phyloP scores from a whole-genome alignment of 805 yeast genomes.

The Yamadazyma endophytica region DNA sequence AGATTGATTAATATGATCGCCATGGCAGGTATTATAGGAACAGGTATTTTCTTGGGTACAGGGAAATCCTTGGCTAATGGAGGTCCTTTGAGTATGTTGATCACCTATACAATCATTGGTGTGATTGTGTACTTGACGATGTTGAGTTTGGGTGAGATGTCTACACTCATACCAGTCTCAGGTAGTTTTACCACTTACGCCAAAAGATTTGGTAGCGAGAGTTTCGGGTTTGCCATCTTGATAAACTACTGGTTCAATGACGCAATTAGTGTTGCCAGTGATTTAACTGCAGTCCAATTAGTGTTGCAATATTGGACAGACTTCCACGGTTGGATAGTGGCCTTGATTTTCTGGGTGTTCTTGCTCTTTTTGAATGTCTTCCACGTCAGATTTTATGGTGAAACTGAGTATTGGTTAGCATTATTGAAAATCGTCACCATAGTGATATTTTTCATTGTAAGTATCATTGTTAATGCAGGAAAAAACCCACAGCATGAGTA shows the following conservation, averaged over 20 bases:
- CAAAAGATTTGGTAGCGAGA: conserved; percentile 44
- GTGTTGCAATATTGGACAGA: conserved; percentile 46
- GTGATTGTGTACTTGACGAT: conserved; percentile 49
- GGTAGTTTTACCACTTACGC: conserved; percentile 53
- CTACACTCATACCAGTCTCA: conserved; percentile 50
- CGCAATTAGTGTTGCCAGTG: conserved; percentile 46
- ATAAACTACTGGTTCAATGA: conserved; percentile 51
- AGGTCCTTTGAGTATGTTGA: conserved; percentile 30
- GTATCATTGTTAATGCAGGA: conserved; percentile 56
- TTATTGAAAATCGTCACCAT: conserved; percentile 47
- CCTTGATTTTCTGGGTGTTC: conserved; percentile 51
- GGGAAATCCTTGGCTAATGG: conserved; percentile 26
- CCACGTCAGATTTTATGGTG: conserved; percentile 39
- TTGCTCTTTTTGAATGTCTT: conserved; percentile 39
- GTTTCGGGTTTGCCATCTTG: conserved; percentile 50
- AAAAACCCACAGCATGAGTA: conserved; percentile 44
- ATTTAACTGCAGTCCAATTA: conserved; percentile 44
- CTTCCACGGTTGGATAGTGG: conserved; percentile 48
- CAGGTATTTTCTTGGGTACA: conserved; percentile 31
- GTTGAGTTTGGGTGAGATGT: conserved; percentile 54
- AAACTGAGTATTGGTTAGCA: conserved; percentile 37
- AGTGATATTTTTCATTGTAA: conserved; percentile 50
- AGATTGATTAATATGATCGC: conserved; percentile 33
- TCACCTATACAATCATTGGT: conserved; percentile 33
- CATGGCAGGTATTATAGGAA: conserved; percentile 34